These are phyloP conservation scores for Colletotrichum brevisporum DNA, from an alignment of 2,329 filamentous ascomycete genomes.

Conservation along the genomic window DNA sequence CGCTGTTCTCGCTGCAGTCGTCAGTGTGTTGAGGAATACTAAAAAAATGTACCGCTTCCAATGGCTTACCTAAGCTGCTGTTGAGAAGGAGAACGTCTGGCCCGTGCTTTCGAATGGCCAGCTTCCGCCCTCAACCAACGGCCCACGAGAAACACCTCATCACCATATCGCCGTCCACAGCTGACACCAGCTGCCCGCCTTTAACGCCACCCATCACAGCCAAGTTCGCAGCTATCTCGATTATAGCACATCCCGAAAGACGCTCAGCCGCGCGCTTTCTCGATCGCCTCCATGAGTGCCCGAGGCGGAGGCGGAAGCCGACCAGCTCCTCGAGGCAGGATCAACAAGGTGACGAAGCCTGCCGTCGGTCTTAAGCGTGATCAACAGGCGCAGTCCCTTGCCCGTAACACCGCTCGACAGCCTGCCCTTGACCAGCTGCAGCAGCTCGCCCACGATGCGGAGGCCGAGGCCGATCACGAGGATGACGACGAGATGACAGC, in stretches of 20 bases:
- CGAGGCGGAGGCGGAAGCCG: constrained; percentile 43
- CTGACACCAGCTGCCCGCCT: constrained; percentile 40
- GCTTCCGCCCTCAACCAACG: constrained; percentile 33
- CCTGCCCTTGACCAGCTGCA: constrained; percentile 51
- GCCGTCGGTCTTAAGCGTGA: constrained; percentile 39
- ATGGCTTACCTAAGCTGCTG: constrained; percentile 18
- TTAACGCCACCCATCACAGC: constrained; percentile 36
- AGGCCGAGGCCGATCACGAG: constrained; percentile 43
- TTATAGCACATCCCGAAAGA: constrained; percentile 35
- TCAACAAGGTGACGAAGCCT: constrained; percentile 61
- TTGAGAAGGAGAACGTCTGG: constrained; percentile 43
- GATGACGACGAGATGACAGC: constrained; percentile 37
- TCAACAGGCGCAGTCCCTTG: constrained; percentile 14
- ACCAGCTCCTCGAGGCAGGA: constrained; percentile 53
- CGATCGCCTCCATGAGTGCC: constrained; percentile 38
- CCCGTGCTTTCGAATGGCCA: constrained; percentile 39
- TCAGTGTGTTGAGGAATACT: too few relatives aligned
- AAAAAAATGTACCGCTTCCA: too few relatives aligned
- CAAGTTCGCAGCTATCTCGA: constrained; percentile 22
- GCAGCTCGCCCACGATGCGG: constrained; percentile 44
- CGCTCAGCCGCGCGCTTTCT: constrained; percentile 10
- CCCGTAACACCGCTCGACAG: constrained; percentile 48
- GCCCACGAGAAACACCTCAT: constrained; percentile 22
- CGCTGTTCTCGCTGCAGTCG: too few relatives aligned
- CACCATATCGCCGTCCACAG: constrained; percentile 27